A percentile compares a stretch with the other conserved stretches of the same genome.
Evolutionary conservation across 371 early-diverging fungal species (phyloP).

Genomic region (Rhizopus delemar): DNA sequence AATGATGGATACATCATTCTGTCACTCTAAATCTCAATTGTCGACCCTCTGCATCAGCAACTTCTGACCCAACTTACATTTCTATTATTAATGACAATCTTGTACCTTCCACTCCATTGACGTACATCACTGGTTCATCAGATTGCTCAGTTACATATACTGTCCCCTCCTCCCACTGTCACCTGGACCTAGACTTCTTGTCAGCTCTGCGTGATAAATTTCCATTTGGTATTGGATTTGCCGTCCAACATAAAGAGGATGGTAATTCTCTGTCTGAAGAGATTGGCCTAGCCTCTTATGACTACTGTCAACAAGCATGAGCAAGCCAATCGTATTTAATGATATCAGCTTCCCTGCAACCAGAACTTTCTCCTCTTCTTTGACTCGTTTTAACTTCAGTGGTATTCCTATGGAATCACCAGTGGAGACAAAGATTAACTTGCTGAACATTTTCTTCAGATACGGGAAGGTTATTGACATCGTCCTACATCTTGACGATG

Average conservation of each 20-base stretch:
- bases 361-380: neutral
- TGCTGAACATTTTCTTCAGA: neutral
- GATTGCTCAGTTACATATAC: neutral
- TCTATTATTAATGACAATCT: neutral
- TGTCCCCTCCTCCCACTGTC: neutral
- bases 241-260: neutral
- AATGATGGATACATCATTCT: too few relatives aligned
- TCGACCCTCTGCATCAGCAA: neutral
- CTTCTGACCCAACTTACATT: neutral
- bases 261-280: neutral
- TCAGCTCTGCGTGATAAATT: neutral
- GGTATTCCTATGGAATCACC: neutral
- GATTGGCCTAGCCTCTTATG: neutral
- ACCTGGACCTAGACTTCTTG: neutral
- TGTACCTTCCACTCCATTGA: neutral
- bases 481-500: neutral
- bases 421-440: neutral
- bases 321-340: neutral
- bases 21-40: neutral
- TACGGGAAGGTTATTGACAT: neutral
- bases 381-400: neutral
- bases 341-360: neutral
- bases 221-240: neutral
- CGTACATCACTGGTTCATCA: neutral
- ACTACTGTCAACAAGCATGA: neutral